These are phyloP conservation scores for Heimioporus sp. DNA, from an alignment of 768 basidiomycete species.

Conservation along the genomic window DNA sequence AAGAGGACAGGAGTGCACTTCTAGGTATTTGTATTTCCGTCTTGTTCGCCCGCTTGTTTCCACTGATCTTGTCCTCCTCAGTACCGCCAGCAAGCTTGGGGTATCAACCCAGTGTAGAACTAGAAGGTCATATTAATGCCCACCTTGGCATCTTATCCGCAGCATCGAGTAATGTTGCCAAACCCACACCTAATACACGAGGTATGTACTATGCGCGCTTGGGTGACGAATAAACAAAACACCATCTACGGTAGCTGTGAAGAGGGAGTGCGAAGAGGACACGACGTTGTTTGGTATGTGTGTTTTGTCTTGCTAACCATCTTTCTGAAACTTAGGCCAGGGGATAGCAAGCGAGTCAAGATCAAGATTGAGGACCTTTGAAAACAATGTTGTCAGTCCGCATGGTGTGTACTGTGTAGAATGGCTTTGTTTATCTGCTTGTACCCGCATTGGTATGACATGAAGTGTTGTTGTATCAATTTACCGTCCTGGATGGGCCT, in stretches of 20 bases:
- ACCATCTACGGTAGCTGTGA: background rate
- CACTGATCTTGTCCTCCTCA: background rate
- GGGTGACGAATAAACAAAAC: background rate
- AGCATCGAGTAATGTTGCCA: background rate
- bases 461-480: too few species aligned
- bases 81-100: too few species aligned
- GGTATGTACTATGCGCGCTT: background rate
- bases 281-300: conserved; percentile 2
- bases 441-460: too few species aligned
- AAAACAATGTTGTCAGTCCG: too few species aligned
- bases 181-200: background rate
- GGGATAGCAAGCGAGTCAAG: conserved; percentile 15
- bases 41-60: background rate
- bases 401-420: too few species aligned
- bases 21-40: background rate
- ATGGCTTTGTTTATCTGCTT: too few species aligned
- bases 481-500: too few species aligned
- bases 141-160: too few species aligned
- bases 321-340: background rate
- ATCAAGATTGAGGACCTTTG: background rate
- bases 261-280: conserved; percentile 18
- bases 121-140: too few species aligned
- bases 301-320: background rate
- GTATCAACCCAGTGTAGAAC: too few species aligned
- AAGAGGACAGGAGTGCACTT: conserved; percentile 2